phyloP scores from a whole-genome alignment of 768 basidiomycete species.

The Lactifluus rugatus region DNA sequence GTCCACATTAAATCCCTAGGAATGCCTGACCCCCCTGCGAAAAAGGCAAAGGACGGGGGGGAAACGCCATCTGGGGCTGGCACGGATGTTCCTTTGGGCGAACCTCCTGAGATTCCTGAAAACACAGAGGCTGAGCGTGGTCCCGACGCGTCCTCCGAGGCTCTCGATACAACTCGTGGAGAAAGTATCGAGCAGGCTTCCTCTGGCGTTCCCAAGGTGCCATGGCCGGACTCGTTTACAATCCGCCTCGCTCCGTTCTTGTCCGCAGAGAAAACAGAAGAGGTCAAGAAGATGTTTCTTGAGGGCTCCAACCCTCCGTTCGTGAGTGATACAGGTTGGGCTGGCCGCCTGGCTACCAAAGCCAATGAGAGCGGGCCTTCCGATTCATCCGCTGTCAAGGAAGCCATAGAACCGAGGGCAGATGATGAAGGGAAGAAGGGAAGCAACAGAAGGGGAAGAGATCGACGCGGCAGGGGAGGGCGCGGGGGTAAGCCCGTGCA shows the following conservation, averaged over 20 bases:
- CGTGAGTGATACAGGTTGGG: slow-evolving; percentile 70
- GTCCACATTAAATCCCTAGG: slow-evolving; percentile 72
- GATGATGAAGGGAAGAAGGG: slow-evolving; percentile 26
- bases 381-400: slow-evolving; percentile 17
- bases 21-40: slow-evolving; percentile 50
- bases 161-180: slow-evolving; percentile 5
- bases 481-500: slow-evolving; percentile 35
- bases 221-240: slow-evolving; percentile 61
- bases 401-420: slow-evolving; percentile 15
- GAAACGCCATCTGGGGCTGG: slow-evolving; percentile 21
- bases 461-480: slow-evolving; percentile 34
- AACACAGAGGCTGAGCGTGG: neutral
- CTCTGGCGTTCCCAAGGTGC: slow-evolving; percentile 27
- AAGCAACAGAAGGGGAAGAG: slow-evolving; percentile 33
- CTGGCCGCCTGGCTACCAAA: slow-evolving; percentile 34
- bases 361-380: slow-evolving; percentile 23
- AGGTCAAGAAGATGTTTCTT: slow-evolving; percentile 64
- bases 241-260: slow-evolving; percentile 52
- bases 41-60: slow-evolving; percentile 28
- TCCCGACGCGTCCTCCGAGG: neutral
- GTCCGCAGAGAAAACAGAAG: slow-evolving; percentile 44
- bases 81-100: slow-evolving; percentile 17
- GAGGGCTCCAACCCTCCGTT: slow-evolving; percentile 76
- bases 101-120: slow-evolving; percentile 14
- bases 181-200: slow-evolving; percentile 19